These are phyloP conservation scores for Pyricularia sp. DNA, from an alignment of 2,329 filamentous ascomycete genomes.

Conservation along the genomic window DNA sequence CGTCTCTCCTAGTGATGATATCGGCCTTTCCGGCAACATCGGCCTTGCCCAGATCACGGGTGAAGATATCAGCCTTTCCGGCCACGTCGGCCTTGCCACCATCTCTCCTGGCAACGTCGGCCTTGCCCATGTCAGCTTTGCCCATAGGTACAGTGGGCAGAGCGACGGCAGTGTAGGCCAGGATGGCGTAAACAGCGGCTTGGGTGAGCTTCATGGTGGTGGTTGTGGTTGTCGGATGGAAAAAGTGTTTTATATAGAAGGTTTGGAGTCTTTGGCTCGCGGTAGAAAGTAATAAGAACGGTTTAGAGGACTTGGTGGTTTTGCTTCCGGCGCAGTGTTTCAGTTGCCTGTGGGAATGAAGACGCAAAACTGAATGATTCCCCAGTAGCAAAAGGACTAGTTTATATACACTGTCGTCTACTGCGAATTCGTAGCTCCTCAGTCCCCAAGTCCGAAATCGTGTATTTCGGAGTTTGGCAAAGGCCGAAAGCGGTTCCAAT, in stretches of 20 bases:
- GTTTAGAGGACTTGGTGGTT: too few species aligned
- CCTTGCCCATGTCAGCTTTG: not conserved
- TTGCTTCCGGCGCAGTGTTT: too few species aligned
- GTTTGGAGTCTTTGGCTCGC: not conserved
- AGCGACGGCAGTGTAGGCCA: not conserved
- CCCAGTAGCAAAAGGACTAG: not conserved
- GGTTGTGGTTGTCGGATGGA: not conserved
- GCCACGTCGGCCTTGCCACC: not conserved
- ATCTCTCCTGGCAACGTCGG: not conserved
- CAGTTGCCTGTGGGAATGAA: not conserved
- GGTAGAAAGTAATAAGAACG: too few species aligned
- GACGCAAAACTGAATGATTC: not conserved
- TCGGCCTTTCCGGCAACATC: too few species aligned
- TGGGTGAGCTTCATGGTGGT: not conserved
- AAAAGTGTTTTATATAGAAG: not conserved
- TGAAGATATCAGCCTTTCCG: too few species aligned
- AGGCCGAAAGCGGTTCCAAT: too few species aligned
- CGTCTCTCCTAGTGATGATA: too few species aligned
- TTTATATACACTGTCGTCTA: not conserved
- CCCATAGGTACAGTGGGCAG: not conserved
- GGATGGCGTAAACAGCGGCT: not conserved
- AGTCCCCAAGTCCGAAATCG: too few species aligned
- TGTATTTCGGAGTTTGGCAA: too few species aligned
- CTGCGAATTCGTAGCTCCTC: too few species aligned
- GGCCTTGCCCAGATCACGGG: too few species aligned